Conservation (phyloP, 73 alveolate species). For the Diophrys sp. region DNA sequence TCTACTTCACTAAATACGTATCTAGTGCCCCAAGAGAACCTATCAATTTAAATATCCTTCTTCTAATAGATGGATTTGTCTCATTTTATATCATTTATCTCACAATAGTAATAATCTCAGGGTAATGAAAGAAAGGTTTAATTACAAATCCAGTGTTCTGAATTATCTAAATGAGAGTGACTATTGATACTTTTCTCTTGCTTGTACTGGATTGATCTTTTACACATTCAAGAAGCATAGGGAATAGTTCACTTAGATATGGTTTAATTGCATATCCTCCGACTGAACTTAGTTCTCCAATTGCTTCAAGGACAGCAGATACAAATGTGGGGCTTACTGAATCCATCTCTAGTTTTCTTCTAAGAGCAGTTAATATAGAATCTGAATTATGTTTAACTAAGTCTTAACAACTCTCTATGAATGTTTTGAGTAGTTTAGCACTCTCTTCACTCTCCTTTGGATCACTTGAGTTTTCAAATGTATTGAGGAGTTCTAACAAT, state of each 20-base stretch:
- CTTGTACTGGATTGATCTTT: conserved; percentile 66
- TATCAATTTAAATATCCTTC: conserved; percentile 43
- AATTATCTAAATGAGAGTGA: conserved; percentile 61
- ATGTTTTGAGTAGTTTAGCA: conserved; percentile 60
- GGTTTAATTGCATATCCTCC: conserved; percentile 61
- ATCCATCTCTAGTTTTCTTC: conserved; percentile 54
- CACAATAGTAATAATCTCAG: conserved; percentile 37
- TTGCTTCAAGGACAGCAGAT: conserved; percentile 71
- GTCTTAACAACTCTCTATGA: conserved; percentile 52
- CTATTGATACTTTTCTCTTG: conserved; percentile 75
- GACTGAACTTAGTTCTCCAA: conserved; percentile 58
- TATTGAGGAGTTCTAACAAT: conserved; percentile 45
- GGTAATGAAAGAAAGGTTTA: conserved; percentile 67
- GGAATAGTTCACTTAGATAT: conserved; percentile 66
- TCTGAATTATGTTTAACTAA: conserved; percentile 63
- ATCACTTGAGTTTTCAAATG: conserved; percentile 53
- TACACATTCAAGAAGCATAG: conserved; percentile 66
- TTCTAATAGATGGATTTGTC: conserved; percentile 41
- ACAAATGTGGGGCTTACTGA: conserved; percentile 63
- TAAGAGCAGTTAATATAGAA: conserved; percentile 54
- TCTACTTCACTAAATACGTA: conserved; percentile 59
- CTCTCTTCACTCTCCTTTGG: conserved; percentile 68
- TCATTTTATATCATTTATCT: conserved; percentile 58
- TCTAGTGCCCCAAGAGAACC: conserved; percentile 84
- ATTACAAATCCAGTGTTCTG: conserved; percentile 73